These are phyloP conservation scores for Endotrypanum monterogeii DNA, from an alignment of 208 protist genomes.

Conservation along the genomic window DNA sequence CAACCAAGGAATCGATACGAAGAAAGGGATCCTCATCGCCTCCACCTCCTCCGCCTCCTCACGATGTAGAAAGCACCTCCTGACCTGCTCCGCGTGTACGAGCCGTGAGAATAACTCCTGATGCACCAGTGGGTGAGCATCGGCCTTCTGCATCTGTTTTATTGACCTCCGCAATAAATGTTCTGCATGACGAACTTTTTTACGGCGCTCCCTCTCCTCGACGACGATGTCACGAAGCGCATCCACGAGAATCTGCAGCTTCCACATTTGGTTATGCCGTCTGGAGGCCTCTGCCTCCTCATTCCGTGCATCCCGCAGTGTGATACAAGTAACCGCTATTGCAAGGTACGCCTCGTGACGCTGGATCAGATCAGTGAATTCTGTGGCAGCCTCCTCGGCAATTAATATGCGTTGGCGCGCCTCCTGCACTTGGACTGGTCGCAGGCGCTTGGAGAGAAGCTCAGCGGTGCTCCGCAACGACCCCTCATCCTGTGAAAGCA, in stretches of 20 bases:
- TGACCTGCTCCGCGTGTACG: slow-evolving; percentile 35
- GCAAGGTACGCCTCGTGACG: slow-evolving; percentile 9
- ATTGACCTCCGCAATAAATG: slow-evolving; percentile 28
- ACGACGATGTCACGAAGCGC: slow-evolving; percentile 10
- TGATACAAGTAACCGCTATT: slow-evolving; percentile 14
- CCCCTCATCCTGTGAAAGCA: neutral
- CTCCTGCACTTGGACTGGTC: slow-evolving; percentile 29
- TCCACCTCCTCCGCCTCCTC: slow-evolving; percentile 44
- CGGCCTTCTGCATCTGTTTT: slow-evolving; percentile 18
- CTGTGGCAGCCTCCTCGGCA: slow-evolving; percentile 15
- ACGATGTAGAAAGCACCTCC: slow-evolving; percentile 39
- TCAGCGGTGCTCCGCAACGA: slow-evolving; percentile 13
- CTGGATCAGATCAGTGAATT: slow-evolving; percentile 8
- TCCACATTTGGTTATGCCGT: slow-evolving; percentile 29
- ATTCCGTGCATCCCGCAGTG: slow-evolving; percentile 2
- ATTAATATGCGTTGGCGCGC: slow-evolving; percentile 25
- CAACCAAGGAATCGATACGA: slow-evolving; percentile 17
- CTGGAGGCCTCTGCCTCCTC: neutral
- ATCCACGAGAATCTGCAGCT: slow-evolving; percentile 22
- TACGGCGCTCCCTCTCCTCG: slow-evolving; percentile 18
- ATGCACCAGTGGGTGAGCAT: slow-evolving; percentile 21
- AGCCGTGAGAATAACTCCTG: slow-evolving; percentile 28
- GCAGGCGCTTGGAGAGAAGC: slow-evolving; percentile 12
- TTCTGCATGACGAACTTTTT: slow-evolving; percentile 13
- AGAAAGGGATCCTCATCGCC: slow-evolving; percentile 33